phyloP scores from a whole-genome alignment of 139 green algal genomes.

The Raphidocelis subcapitata region DNA sequence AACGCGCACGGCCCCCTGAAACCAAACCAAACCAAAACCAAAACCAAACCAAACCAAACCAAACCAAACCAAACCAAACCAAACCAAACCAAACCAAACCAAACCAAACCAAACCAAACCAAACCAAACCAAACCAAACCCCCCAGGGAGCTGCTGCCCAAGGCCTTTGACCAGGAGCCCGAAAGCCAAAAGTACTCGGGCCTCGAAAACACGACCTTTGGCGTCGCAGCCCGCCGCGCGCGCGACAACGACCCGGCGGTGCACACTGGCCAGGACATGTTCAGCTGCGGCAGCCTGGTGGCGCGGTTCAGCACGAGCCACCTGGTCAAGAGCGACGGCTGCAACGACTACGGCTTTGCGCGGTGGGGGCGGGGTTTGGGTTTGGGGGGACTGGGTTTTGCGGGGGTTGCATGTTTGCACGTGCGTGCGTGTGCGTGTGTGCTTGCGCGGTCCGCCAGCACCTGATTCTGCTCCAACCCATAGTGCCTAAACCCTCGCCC shows the following conservation, averaged over 20 bases:
- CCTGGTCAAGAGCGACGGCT: constrained; percentile 66
- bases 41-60: too few species aligned
- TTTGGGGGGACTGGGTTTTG: too few species aligned
- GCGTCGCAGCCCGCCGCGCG: constrained; percentile 48
- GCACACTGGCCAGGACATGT: constrained; percentile 76
- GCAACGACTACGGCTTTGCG: constrained; percentile 86
- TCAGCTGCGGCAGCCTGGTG: constrained; percentile 67
- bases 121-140: too few species aligned
- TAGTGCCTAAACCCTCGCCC: background rate
- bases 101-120: too few species aligned
- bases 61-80: too few species aligned
- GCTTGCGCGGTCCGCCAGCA: too few species aligned
- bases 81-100: too few species aligned
- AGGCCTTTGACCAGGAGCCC: constrained; percentile 62
- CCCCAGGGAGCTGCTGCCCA: constrained; percentile 52
- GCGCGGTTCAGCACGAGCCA: constrained; percentile 47
- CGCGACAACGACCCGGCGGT: constrained; percentile 50
- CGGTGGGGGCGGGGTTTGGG: constrained; percentile 23
- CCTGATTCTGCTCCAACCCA: too few species aligned
- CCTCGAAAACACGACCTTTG: constrained; percentile 68
- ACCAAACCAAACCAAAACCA: too few species aligned
- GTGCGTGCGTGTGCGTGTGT: background rate
- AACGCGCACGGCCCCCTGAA: too few species aligned
- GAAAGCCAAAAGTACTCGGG: constrained; percentile 48
- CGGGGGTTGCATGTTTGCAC: background rate